These are phyloP conservation scores for Rachicladosporium sp. DNA, from an alignment of 2,329 filamentous ascomycete genomes.

Conservation along the genomic window DNA sequence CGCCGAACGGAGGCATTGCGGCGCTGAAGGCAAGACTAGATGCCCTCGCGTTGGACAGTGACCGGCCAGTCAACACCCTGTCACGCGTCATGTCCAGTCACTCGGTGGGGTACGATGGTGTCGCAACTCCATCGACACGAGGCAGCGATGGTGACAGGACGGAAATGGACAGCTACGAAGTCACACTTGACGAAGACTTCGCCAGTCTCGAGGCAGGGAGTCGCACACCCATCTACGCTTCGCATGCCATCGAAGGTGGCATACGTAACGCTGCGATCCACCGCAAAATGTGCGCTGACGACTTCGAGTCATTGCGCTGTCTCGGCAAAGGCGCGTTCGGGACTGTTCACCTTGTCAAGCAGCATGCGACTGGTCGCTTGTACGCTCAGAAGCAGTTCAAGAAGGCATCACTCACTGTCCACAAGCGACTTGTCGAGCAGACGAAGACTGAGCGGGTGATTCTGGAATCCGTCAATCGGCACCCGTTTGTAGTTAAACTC, in stretches of 20 bases:
- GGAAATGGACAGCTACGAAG: constrained; percentile 72
- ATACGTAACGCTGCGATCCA: constrained; percentile 16
- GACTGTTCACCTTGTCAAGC: constrained; percentile 86
- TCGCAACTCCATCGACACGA: constrained; percentile 35
- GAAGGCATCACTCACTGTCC: constrained; percentile 87
- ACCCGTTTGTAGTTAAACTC: constrained; percentile 95
- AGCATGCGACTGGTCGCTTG: constrained; percentile 71
- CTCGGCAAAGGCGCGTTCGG: constrained; percentile 94
- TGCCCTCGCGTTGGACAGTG: constrained; percentile 55
- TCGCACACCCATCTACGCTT: constrained; percentile 23
- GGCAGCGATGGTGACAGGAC: constrained; percentile 56
- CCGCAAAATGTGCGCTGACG: constrained; percentile 80
- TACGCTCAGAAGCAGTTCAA: constrained; percentile 98
- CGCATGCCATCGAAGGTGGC: constrained; percentile 40
- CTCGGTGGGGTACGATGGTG: constrained; percentile 35
- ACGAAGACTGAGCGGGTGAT: constrained; percentile 95
- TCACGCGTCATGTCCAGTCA: constrained; percentile 22
- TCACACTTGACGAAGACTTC: constrained; percentile 75
- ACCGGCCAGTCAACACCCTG: constrained; percentile 37
- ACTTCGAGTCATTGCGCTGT: constrained; percentile 83
- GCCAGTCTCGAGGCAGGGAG: constrained; percentile 48
- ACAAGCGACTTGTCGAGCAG: constrained; percentile 92
- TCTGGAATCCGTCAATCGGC: constrained; percentile 86
- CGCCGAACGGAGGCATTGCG: constrained; percentile 57
- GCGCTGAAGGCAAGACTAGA: constrained; percentile 74